phyloP scores from a whole-genome alignment of 2,329 filamentous ascomycete species.

The Proliferodiscus dingleyae region DNA sequence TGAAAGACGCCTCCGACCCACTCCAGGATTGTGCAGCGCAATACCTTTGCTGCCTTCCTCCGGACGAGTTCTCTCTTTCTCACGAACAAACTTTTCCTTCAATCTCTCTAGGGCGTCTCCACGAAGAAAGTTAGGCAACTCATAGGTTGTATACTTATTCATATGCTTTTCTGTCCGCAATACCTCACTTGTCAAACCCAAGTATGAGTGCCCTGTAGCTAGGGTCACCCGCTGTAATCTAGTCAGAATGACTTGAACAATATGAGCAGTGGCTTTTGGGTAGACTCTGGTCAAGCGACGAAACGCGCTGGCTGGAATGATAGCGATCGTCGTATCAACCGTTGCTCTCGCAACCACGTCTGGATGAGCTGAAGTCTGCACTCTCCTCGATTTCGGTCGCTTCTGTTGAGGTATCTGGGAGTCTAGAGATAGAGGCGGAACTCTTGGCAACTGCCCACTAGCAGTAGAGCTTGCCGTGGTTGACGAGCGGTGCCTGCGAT shows the following conservation, averaged over 20 bases:
- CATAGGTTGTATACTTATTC: slow-evolving; percentile 86
- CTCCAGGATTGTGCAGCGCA: slow-evolving; percentile 77
- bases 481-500: slow-evolving; percentile 44
- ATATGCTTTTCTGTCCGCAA: slow-evolving; percentile 89
- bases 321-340: slow-evolving; percentile 94
- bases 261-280: slow-evolving; percentile 92
- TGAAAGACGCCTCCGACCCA: slow-evolving; percentile 63
- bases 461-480: slow-evolving; percentile 30
- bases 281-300: slow-evolving; percentile 88
- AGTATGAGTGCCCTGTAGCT: slow-evolving; percentile 88
- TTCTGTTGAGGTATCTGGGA: slow-evolving; percentile 24
- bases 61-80: slow-evolving; percentile 73
- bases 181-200: slow-evolving; percentile 87
- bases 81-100: slow-evolving; percentile 87
- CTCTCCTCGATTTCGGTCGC: slow-evolving; percentile 38
- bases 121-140: slow-evolving; percentile 84
- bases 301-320: slow-evolving; percentile 96
- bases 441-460: slow-evolving; percentile 45
- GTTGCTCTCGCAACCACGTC: slow-evolving; percentile 96
- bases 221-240: slow-evolving; percentile 91
- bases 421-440: slow-evolving; percentile 74
- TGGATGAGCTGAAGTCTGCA: slow-evolving; percentile 74
- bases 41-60: slow-evolving; percentile 90
- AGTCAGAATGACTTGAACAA: slow-evolving; percentile 95
- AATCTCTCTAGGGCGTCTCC: slow-evolving; percentile 77